Evolutionary conservation across 2,329 filamentous ascomycete species (phyloP).

Genomic region (Nectriaceae sp.): DNA sequence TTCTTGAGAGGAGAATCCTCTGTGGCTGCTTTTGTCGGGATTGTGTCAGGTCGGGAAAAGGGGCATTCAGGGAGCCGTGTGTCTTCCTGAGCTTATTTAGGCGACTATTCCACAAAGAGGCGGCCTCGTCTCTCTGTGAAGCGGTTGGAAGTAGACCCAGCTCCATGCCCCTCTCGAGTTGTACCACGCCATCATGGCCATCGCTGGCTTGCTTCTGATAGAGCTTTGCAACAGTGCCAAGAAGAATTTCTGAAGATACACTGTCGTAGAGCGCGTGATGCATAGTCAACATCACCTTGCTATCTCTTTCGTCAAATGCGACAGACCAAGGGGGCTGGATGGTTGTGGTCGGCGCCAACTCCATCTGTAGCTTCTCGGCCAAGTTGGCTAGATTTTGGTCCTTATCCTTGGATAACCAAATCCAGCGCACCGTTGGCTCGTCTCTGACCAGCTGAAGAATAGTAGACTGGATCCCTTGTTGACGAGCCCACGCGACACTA

Average conservation of each 20-base stretch:
- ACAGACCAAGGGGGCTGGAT: conserved; percentile 37
- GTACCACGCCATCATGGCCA: neutral
- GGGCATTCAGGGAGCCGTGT: conserved; percentile 19
- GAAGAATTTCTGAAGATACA: conserved; percentile 54
- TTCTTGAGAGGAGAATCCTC: conserved; percentile 3
- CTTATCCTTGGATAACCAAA: conserved; percentile 1
- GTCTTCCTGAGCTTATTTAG: conserved; percentile 11
- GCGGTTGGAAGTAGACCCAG: conserved; percentile 21
- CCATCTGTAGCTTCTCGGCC: conserved; percentile 7
- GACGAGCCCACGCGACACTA: conserved; percentile 13
- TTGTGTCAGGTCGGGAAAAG: conserved; percentile 25
- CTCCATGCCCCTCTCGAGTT: conserved; percentile 19
- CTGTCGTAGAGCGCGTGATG: conserved; percentile 68
- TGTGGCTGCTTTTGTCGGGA: conserved; percentile 20
- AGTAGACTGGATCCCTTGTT: conserved; percentile 15
- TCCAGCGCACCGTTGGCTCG: conserved; percentile 13
- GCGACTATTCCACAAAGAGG: conserved; percentile 16
- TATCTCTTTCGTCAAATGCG: conserved; percentile 30
- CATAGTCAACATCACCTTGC: conserved; percentile 41
- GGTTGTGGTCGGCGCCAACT: conserved; percentile 11
- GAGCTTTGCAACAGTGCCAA: conserved; percentile 36
- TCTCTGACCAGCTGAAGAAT: conserved; percentile 18
- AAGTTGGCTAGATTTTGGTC: conserved; percentile 4
- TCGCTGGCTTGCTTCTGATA: conserved; percentile 5
- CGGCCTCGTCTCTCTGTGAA: conserved; percentile 19